These are phyloP conservation scores for Hura crepitans DNA, from an alignment of 441 rosid genomes.

Conservation along the genomic window DNA sequence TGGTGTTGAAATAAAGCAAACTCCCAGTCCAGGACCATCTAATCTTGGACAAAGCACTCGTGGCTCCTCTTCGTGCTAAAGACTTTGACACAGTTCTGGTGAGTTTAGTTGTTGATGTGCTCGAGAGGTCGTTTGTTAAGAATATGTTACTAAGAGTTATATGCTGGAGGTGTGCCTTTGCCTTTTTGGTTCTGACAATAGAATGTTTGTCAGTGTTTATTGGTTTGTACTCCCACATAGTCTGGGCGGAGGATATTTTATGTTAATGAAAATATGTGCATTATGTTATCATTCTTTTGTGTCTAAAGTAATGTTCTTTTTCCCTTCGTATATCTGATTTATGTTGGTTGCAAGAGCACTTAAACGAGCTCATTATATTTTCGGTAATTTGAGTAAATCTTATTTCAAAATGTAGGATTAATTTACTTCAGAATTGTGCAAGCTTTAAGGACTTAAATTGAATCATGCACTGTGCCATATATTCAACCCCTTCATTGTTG, in stretches of 20 bases:
- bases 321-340: background rate
- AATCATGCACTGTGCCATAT: no score
- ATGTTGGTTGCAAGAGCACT: constrained; percentile 8
- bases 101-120: constrained; percentile 32
- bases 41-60: constrained; percentile 33
- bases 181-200: constrained; percentile 23
- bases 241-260: constrained; percentile 28
- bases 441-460: no score
- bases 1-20: constrained; percentile 33
- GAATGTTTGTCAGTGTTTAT: constrained; percentile 17
- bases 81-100: constrained; percentile 1
- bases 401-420: background rate
- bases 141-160: constrained; percentile 20
- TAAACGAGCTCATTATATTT: background rate
- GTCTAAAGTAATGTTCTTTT: background rate
- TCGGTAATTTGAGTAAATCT: background rate
- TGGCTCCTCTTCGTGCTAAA: constrained; percentile 35
- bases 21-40: constrained; percentile 53
- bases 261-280: constrained; percentile 22
- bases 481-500: no score
- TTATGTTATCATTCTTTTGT: background rate
- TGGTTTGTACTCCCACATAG: constrained; percentile 19
- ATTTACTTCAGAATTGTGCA: no score
- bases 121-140: constrained; percentile 45
- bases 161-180: constrained; percentile 18